phyloP scores from a whole-genome alignment of 108 stramenopile species.

The Cyclotella cryptica region DNA sequence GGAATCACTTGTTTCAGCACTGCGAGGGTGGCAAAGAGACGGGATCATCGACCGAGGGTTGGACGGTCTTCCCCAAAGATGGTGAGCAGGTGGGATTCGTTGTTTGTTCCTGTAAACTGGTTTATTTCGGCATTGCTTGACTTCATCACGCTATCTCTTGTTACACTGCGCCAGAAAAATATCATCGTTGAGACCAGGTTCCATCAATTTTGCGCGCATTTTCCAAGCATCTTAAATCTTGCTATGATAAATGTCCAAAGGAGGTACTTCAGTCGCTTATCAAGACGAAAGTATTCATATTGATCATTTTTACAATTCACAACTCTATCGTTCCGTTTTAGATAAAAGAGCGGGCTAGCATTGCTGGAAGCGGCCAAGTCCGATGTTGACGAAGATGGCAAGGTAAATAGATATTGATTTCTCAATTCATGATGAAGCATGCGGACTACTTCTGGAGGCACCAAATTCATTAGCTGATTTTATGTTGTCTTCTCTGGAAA shows the following conservation, averaged over 20 bases:
- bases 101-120: not conserved
- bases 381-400: conserved; percentile 71
- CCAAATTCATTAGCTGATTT: not conserved
- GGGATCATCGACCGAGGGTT: conserved; percentile 63
- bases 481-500: not conserved
- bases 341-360: conserved; percentile 69
- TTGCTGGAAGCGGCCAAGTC: conserved; percentile 73
- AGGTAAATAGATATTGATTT: conserved; percentile 56
- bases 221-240: conserved; percentile 77
- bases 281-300: not conserved
- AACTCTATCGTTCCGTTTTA: conserved; percentile 22
- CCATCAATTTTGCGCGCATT: conserved; percentile 65
- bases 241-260: conserved; percentile 67
- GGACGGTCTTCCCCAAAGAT: conserved; percentile 65
- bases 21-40: conserved; percentile 61
- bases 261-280: conserved; percentile 15
- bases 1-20: conserved; percentile 75
- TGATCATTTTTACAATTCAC: not conserved
- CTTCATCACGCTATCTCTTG: not conserved
- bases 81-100: not conserved
- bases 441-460: too few species aligned
- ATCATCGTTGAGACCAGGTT: not conserved
- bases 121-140: not conserved
- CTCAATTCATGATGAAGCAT: not conserved
- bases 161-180: not conserved